phyloP scores from a whole-genome alignment of 202 grass and related monocot species.

The Carex arenaria region DNA sequence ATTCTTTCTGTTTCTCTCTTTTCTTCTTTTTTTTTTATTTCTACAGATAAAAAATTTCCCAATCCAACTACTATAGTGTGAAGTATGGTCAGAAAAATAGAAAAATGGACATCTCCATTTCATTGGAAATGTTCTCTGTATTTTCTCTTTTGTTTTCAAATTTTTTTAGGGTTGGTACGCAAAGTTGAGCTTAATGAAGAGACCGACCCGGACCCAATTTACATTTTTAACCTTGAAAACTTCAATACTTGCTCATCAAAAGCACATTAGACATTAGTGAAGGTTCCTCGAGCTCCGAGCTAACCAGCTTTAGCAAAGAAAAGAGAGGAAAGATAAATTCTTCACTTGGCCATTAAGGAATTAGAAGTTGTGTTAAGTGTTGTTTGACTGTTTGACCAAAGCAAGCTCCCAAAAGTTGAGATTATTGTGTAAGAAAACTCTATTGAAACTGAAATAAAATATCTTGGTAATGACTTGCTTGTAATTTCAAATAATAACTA shows the following conservation, averaged over 20 bases:
- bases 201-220: not conserved
- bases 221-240: constrained; percentile 1
- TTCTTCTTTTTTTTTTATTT: too few relatives aligned
- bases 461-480: not conserved
- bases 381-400: not conserved
- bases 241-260: not conserved
- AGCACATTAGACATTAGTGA: constrained; percentile 8
- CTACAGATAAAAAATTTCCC: too few relatives aligned
- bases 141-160: not conserved
- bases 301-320: constrained; percentile 40
- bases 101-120: not conserved
- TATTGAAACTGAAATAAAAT: not conserved
- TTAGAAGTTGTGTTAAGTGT: constrained; percentile 3
- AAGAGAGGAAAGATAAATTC: not conserved
- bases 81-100: not conserved
- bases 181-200: not conserved
- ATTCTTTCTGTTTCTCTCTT: too few relatives aligned
- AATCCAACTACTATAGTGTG: too few relatives aligned
- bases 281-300: constrained; percentile 42
- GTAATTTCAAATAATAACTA: not conserved
- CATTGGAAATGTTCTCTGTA: not conserved
- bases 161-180: not conserved
- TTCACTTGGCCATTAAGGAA: constrained; percentile 38
- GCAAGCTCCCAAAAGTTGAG: not conserved
- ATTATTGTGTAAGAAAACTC: not conserved